Evolutionary conservation across 371 early-diverging fungal species (phyloP).

Genomic region (Basidiobolus heterosporus): DNA sequence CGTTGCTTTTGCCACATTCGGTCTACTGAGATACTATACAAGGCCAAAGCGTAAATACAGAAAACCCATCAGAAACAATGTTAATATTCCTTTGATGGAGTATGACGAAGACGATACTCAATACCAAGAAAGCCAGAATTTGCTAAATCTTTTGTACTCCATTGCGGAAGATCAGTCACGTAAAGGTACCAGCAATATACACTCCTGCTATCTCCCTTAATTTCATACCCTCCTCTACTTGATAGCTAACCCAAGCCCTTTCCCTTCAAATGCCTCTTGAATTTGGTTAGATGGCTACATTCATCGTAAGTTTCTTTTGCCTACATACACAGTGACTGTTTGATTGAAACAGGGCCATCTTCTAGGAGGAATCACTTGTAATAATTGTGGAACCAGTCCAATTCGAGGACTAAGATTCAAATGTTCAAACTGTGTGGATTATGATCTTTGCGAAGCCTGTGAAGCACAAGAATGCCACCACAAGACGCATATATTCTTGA

Average conservation of each 20-base stretch:
- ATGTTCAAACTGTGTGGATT: slow-evolving; percentile 84
- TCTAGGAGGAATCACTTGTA: slow-evolving; percentile 76
- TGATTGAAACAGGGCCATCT: slow-evolving; percentile 1
- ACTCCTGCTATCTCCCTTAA: no score
- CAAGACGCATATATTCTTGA: slow-evolving; percentile 72
- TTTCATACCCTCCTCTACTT: slow-evolving; percentile 6
- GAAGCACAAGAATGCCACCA: slow-evolving; percentile 64
- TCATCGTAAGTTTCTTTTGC: slow-evolving; percentile 31
- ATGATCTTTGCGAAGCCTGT: slow-evolving; percentile 85
- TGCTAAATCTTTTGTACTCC: slow-evolving; percentile 62
- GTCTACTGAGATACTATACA: no score
- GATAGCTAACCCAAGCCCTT: neutral
- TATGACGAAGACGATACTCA: no score
- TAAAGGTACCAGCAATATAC: slow-evolving; percentile 51
- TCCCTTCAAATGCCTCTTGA: neutral
- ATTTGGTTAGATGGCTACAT: slow-evolving; percentile 47
- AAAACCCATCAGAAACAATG: no score
- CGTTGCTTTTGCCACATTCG: no score
- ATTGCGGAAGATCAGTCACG: slow-evolving; percentile 78
- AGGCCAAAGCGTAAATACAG: no score
- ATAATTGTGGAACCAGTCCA: slow-evolving; percentile 70
- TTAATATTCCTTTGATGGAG: no score
- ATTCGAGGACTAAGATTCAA: slow-evolving; percentile 82
- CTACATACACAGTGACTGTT: neutral
- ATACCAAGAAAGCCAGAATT: slow-evolving; percentile 23